Evolutionary conservation across 768 basidiomycete species (phyloP), one percentile per base, ranked within the genome.

Genomic region (Tulasnella sp.): DNA sequence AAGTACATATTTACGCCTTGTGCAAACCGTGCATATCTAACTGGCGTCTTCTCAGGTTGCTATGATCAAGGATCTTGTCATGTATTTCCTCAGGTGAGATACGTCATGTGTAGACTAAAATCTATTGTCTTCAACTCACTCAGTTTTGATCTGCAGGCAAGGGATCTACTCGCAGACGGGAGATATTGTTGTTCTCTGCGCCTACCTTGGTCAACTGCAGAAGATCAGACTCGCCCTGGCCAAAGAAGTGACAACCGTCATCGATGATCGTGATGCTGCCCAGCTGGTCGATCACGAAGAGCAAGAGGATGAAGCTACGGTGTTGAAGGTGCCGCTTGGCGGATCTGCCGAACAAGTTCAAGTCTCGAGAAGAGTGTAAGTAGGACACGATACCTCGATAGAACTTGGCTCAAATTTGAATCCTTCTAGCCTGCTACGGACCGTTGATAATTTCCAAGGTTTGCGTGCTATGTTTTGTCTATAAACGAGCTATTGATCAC

Each of bases 381-480:
- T 68, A n/a, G 7, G 23, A 13, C 26, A 19, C 29, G 19, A n/a
- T 15, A 38, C 34, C 15, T 38, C 34, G 15, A 38, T 7, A 38
- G 34, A 38, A 15, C 7, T 38, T 38, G 34, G 19, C 4, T 41
- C 13, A 17, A 29, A 38, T 38, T 38, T 38, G 34, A 38, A 54
- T 9, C 85, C 78, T 87, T 43, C 76, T 79, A 63, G 61, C 19
- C 49, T 63, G 7, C 72, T 89, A 4, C 78, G 87, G 4, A 88
- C 86, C 0, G 78, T 89, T 1, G 86, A 90, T 63, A 87, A 83
- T 51, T 89, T 80, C 66, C 88, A 89, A 69, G 38, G 32, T 60
- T 19, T 7, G 43, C 23, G 27, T 24, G 34, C 23, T 52, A 60
- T 45, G 1, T 58, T 51, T n/a, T 10, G 3, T 9, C 26, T 61